Conservation (phyloP, 192 early-diverging fungal genomes). For the Powellomyces hirtus region DNA sequence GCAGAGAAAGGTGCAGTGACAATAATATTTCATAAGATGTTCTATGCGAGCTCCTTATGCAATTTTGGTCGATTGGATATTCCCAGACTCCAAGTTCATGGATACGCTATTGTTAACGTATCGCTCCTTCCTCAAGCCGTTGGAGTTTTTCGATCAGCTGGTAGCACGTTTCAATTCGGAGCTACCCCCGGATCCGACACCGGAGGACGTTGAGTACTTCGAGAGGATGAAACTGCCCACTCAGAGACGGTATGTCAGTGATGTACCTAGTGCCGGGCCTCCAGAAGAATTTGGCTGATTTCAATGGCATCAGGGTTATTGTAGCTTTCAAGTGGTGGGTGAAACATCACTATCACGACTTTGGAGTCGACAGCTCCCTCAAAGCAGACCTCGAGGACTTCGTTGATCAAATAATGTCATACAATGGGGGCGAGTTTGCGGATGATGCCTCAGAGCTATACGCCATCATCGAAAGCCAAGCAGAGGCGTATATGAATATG, state of each 20-base stretch:
- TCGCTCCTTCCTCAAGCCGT: slow-evolving; percentile 50
- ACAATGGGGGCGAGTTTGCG: slow-evolving; percentile 33
- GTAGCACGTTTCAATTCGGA: slow-evolving; percentile 49
- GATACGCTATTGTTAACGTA: slow-evolving; percentile 55
- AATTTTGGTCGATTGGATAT: neutral
- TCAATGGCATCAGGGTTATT: slow-evolving; percentile 38
- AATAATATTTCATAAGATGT: neutral
- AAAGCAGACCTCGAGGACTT: slow-evolving; percentile 45
- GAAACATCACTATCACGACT: slow-evolving; percentile 58
- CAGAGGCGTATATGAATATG: slow-evolving; percentile 46
- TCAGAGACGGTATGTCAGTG: slow-evolving; percentile 47
- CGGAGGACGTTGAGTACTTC: slow-evolving; percentile 49
- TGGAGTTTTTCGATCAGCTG: slow-evolving; percentile 51
- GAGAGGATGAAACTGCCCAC: slow-evolving; percentile 45
- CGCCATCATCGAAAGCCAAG: slow-evolving; percentile 37
- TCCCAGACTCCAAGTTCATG: slow-evolving; percentile 42
- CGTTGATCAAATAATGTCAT: slow-evolving; percentile 31
- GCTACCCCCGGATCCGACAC: slow-evolving; percentile 39
- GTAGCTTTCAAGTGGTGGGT: slow-evolving; percentile 47
- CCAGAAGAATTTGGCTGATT: no score
- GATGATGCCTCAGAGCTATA: slow-evolving; percentile 30
- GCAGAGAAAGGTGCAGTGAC: slow-evolving; percentile 40
- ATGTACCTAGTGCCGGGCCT: no score
- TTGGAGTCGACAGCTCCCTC: slow-evolving; percentile 45
- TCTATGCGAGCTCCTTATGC: neutral